Base-by-base conservation (phyloP, 371 early-diverging fungal genomes). In the Batrachochytrium dendrobatidis region DNA sequence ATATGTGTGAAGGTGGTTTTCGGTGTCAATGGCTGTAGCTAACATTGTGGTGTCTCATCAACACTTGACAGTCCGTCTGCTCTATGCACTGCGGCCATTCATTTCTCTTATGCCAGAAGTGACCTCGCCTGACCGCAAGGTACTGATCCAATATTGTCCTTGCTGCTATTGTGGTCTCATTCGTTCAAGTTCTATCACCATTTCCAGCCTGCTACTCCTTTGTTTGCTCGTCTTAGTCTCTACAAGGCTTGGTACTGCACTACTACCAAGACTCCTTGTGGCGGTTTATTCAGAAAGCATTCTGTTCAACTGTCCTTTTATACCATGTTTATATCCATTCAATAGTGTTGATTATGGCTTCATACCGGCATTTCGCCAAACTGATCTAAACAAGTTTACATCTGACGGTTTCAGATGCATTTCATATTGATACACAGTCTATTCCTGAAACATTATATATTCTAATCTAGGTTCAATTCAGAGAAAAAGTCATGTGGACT, bases 401-500 rank as follows among this genome's bases (percentile, higher is more conserved):
- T n/a, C n/a, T n/a, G n/a, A n/a, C n/a, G n/a, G n/a, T n/a, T n/a
- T n/a, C n/a, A n/a, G n/a, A n/a, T n/a, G n/a, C n/a, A n/a, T n/a
- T n/a, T n/a, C n/a, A n/a, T n/a, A n/a, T n/a, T n/a, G n/a, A n/a
- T n/a, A n/a, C n/a, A n/a, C n/a, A n/a, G n/a, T n/a, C n/a, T n/a
- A n/a, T n/a, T n/a, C n/a, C n/a, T n/a, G n/a, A n/a, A n/a, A n/a
- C n/a, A n/a, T n/a, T n/a, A n/a, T n/a, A n/a, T n/a, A n/a, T n/a
- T n/a, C n/a, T n/a, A n/a, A n/a, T n/a, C n/a, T n/a, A 92, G 91
- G 84, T 97, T 39, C 90, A 92, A 60, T 98, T 99, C 81, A 85
- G 91, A 63, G 96, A 99, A 78, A 99, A 94, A 79, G 84, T 99
- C 58, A 82, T 99, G 66, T 99, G 99, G 97, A 99, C 99, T 30